phyloP scores from a whole-genome alignment of 2,329 filamentous ascomycete species.

The Monosporascus ibericus region DNA sequence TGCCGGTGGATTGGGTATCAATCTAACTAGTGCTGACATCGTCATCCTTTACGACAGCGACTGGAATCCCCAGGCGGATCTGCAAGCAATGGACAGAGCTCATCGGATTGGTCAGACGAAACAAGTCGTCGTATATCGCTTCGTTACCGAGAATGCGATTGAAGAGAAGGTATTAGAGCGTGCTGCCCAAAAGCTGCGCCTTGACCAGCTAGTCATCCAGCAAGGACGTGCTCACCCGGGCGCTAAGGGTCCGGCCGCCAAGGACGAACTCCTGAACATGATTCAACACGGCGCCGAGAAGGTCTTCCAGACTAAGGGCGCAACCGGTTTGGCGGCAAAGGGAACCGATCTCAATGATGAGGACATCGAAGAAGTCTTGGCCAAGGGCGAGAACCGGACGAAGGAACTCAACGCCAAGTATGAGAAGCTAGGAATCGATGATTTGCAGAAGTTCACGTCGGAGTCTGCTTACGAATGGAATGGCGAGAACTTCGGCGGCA shows the following conservation, averaged over 20 bases:
- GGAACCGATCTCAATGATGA: conserved; percentile 68
- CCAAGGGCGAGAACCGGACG: conserved; percentile 81
- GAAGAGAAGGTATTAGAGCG: conserved; percentile 97
- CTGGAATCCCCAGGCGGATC: conserved; percentile 97
- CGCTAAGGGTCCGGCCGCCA: conserved; percentile 85
- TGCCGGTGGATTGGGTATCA: conserved; percentile 94
- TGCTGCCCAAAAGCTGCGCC: conserved; percentile 89
- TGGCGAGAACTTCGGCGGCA: conserved; percentile 86
- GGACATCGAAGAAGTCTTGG: conserved; percentile 84
- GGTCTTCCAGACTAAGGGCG: conserved; percentile 73
- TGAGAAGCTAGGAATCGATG: conserved; percentile 93
- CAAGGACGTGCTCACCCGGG: conserved; percentile 91
- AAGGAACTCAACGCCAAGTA: conserved; percentile 89
- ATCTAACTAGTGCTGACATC: conserved; percentile 90
- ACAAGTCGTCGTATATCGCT: conserved; percentile 92
- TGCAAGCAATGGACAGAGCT: conserved; percentile 97
- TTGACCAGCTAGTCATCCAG: conserved; percentile 96
- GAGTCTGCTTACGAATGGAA: conserved; percentile 99
- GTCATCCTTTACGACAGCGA: conserved; percentile 96
- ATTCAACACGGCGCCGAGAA: conserved; percentile 98
- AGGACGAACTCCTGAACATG: conserved; percentile 95
- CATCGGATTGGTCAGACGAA: conserved; percentile 99
- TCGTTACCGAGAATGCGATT: conserved; percentile 96
- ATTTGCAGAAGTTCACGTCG: conserved; percentile 94
- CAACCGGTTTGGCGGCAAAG: conserved; percentile 55